These are phyloP conservation scores for Fusarium sp. DNA, from an alignment of 2,329 filamentous ascomycete genomes.

Conservation along the genomic window DNA sequence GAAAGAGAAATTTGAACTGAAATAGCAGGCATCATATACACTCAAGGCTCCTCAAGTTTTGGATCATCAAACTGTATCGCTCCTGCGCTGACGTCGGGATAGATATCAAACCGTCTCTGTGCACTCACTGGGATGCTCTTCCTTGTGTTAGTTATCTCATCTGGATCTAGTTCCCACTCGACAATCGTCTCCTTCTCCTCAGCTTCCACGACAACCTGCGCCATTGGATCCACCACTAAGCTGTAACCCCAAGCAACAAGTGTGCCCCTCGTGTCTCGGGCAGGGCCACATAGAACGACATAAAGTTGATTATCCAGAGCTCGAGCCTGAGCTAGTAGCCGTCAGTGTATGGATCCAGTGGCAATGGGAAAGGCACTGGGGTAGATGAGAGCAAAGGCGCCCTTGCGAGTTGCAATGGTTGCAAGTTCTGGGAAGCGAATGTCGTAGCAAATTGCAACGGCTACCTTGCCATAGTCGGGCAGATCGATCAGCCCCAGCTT, in stretches of 20 bases:
- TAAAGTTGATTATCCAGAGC: constrained; percentile 95
- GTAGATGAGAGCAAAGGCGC: constrained; percentile 88
- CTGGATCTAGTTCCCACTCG: constrained; percentile 74
- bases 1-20: neutral
- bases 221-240: constrained; percentile 87
- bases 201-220: constrained; percentile 79
- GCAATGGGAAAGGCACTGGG: constrained; percentile 95
- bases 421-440: constrained; percentile 94
- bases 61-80: constrained; percentile 3
- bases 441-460: constrained; percentile 96
- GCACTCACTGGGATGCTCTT: constrained; percentile 83
- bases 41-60: neutral
- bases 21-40: neutral
- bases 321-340: constrained; percentile 80
- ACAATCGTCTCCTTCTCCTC: constrained; percentile 82
- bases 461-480: constrained; percentile 89
- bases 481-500: constrained; percentile 86
- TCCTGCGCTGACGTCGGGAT: constrained; percentile 80
- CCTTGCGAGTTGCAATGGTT: constrained; percentile 86
- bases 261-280: constrained; percentile 77
- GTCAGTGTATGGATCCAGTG: constrained; percentile 92
- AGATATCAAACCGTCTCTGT: constrained; percentile 95
- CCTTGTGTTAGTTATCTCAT: constrained; percentile 77
- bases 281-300: constrained; percentile 90
- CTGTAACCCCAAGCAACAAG: constrained; percentile 95